Percentiles rank a stretch among this genome's conserved stretches.
These are phyloP conservation scores for Mycena filopes DNA, from an alignment of 768 basidiomycete genomes.

Conservation along the genomic window DNA sequence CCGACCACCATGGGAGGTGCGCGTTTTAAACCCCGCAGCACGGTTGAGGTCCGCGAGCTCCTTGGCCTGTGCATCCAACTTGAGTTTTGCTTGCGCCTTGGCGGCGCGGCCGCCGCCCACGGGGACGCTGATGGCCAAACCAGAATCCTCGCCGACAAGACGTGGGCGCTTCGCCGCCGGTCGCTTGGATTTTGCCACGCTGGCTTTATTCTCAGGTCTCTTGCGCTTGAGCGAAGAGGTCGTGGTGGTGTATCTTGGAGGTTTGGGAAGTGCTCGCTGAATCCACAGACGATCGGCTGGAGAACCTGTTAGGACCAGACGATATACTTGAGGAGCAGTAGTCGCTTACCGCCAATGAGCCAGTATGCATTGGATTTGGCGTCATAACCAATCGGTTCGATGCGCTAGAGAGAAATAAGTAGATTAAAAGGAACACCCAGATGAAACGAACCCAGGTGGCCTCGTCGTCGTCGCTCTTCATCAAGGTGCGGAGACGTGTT, in stretches of 20 bases:
- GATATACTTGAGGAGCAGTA: neutral
- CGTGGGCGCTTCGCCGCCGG: slow-evolving; percentile 31
- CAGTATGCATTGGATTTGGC: slow-evolving; percentile 83
- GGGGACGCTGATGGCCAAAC: slow-evolving; percentile 40
- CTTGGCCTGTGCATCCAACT: slow-evolving; percentile 74
- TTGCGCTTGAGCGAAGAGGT: slow-evolving; percentile 53
- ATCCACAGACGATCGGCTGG: slow-evolving; percentile 88
- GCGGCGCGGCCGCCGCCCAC: slow-evolving; percentile 67
- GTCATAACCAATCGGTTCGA: slow-evolving; percentile 89
- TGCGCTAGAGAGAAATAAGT: slow-evolving; percentile 60
- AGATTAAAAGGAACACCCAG: slow-evolving; percentile 12
- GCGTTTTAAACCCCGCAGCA: slow-evolving; percentile 47
- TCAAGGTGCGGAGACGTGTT: slow-evolving; percentile 70
- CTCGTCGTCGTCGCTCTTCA: slow-evolving; percentile 83
- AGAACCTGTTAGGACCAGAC: slow-evolving; percentile 16
- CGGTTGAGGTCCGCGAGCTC: slow-evolving; percentile 72
- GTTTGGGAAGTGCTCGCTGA: slow-evolving; percentile 73
- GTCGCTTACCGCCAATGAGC: slow-evolving; percentile 83
- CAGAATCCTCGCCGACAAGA: slow-evolving; percentile 21
- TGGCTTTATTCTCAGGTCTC: slow-evolving; percentile 14
- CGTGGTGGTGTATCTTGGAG: slow-evolving; percentile 47
- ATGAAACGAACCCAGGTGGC: slow-evolving; percentile 75
- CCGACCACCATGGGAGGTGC: slow-evolving; percentile 18
- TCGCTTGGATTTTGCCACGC: slow-evolving; percentile 35
- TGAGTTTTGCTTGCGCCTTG: slow-evolving; percentile 76